phyloP scores from a whole-genome alignment of 1,284 basidiomycete genomes.

The Cryptococcus deneoformans region DNA sequence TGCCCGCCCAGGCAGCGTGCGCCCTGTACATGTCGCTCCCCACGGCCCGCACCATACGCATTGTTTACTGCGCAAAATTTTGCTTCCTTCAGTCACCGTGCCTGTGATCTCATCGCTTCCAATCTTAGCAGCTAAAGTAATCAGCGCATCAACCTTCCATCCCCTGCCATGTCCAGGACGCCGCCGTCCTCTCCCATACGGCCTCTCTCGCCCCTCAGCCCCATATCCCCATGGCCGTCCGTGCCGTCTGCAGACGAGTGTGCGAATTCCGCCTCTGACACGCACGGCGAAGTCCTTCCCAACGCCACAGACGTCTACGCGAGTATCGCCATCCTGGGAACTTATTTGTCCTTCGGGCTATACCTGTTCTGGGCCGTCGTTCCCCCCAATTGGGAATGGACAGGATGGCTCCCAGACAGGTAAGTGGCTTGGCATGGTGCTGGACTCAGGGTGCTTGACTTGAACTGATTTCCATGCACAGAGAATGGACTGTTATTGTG shows the following conservation, averaged over 20 bases:
- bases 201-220: slow-evolving; percentile 9
- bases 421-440: slow-evolving; percentile 42
- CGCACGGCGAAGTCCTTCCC: slow-evolving; percentile 13
- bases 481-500: slow-evolving; percentile 82
- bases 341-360: slow-evolving; percentile 65
- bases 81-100: no score
- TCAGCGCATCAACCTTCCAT: no score
- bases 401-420: slow-evolving; percentile 81
- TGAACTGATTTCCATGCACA: slow-evolving; percentile 32
- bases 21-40: no score
- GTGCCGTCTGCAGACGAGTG: not conserved
- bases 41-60: no score
- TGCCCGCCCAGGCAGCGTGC: no score
- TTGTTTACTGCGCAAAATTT: no score
- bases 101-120: no score
- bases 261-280: not conserved
- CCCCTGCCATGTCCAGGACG: no score
- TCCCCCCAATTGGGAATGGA: slow-evolving; percentile 63
- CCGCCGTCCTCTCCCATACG: not conserved
- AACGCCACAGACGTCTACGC: slow-evolving; percentile 70
- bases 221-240: slow-evolving; percentile 15
- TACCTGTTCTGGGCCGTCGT: slow-evolving; percentile 66
- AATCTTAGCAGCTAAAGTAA: no score
- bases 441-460: no score
- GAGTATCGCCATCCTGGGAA: slow-evolving; percentile 76